These are phyloP conservation scores for Clitopilus hobsonii DNA, from an alignment of 768 basidiomycete genomes.

Conservation along the genomic window DNA sequence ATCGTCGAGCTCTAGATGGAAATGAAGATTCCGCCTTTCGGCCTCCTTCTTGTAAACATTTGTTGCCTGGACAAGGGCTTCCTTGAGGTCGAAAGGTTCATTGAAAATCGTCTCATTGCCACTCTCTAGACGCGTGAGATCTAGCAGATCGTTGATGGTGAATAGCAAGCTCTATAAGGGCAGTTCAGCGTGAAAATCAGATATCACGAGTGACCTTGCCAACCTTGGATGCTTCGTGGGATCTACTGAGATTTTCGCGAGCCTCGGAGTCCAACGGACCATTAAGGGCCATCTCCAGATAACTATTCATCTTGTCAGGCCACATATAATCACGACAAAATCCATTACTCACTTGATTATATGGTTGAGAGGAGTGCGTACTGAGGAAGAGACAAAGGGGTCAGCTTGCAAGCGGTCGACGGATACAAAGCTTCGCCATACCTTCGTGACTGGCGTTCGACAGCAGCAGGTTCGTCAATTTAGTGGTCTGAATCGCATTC, in stretches of 20 bases:
- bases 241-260: slow-evolving; percentile 65
- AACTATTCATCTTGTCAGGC: slow-evolving; percentile 36
- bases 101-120: slow-evolving; percentile 72
- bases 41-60: slow-evolving; percentile 65
- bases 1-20: slow-evolving; percentile 48
- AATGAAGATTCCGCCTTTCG: slow-evolving; percentile 50
- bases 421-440: slow-evolving; percentile 14
- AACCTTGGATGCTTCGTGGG: slow-evolving; percentile 72
- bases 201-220: slow-evolving; percentile 8
- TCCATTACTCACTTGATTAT: slow-evolving; percentile 79
- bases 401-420: not conserved
- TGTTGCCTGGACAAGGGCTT: slow-evolving; percentile 58
- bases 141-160: slow-evolving; percentile 81
- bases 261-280: slow-evolving; percentile 70
- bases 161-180: slow-evolving; percentile 57
- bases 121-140: slow-evolving; percentile 72
- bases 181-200: not conserved
- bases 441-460: slow-evolving; percentile 85
- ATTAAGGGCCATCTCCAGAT: slow-evolving; percentile 77
- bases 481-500: slow-evolving; percentile 63
- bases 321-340: not conserved
- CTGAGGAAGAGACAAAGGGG: slow-evolving; percentile 24
- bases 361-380: slow-evolving; percentile 74
- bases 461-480: slow-evolving; percentile 67
- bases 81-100: slow-evolving; percentile 68